phyloP scores from a whole-genome alignment of 2,329 filamentous ascomycete genomes.

The Aspergillus texensis region DNA sequence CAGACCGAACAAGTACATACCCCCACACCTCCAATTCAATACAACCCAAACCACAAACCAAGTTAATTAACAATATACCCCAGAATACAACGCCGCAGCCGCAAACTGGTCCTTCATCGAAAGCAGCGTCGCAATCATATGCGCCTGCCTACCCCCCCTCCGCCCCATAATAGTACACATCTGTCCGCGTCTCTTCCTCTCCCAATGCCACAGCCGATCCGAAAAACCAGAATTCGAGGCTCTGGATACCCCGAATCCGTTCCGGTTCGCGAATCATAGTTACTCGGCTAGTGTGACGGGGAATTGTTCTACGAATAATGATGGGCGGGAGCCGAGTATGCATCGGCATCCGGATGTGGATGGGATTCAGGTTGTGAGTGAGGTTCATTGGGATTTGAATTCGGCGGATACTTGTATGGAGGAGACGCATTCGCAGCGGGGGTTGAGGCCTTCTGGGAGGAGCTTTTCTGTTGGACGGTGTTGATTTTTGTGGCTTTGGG shows the following conservation, averaged over 20 bases:
- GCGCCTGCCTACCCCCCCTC: slow-evolving; percentile 32
- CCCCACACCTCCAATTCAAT: neutral
- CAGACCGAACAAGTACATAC: slow-evolving; percentile 26
- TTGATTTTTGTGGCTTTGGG: neutral
- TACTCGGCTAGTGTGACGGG: slow-evolving; percentile 31
- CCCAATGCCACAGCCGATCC: slow-evolving; percentile 14
- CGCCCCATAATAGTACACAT: slow-evolving; percentile 29
- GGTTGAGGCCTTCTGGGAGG: neutral
- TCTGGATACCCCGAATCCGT: slow-evolving; percentile 10
- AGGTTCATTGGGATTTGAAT: slow-evolving; percentile 30
- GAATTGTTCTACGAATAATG: slow-evolving; percentile 22
- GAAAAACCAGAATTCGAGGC: slow-evolving; percentile 18
- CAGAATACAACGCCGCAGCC: slow-evolving; percentile 27
- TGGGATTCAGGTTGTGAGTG: slow-evolving; percentile 33
- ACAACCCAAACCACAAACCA: no score
- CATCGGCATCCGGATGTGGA: slow-evolving; percentile 12
- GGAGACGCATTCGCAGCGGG: neutral
- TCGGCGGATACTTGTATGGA: neutral
- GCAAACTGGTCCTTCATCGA: slow-evolving; percentile 36
- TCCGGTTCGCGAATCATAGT: slow-evolving; percentile 11
- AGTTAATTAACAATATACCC: neutral
- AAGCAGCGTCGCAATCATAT: slow-evolving; percentile 35
- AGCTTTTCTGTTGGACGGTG: neutral
- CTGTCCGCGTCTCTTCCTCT: slow-evolving; percentile 28
- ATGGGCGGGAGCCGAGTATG: slow-evolving; percentile 1